These are phyloP conservation scores for Stachybotrys chartarum DNA, from an alignment of 2,329 filamentous ascomycete genomes.

Conservation along the genomic window DNA sequence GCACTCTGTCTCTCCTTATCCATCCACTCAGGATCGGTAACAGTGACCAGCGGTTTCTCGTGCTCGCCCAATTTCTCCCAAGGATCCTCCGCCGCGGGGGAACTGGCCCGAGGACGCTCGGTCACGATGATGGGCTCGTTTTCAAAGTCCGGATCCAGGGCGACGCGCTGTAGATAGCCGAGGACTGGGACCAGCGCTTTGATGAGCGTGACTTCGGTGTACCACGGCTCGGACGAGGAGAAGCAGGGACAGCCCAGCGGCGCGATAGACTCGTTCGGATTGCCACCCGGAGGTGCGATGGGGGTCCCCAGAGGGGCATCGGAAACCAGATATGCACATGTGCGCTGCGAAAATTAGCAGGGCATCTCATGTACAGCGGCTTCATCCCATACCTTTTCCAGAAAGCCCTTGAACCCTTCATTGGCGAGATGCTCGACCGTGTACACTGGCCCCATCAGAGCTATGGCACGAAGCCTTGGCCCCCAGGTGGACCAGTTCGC, in stretches of 20 bases:
- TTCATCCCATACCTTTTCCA: constrained; percentile 36
- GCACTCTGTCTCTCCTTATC: constrained; percentile 14
- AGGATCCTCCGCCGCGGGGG: constrained; percentile 14
- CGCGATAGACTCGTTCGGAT: constrained; percentile 31
- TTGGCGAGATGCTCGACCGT: constrained; percentile 31
- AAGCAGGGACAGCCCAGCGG: constrained; percentile 58
- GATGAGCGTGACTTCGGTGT: constrained; percentile 57
- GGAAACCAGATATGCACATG: constrained; percentile 54
- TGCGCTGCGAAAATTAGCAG: constrained; percentile 33
- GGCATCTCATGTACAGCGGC: constrained; percentile 1
- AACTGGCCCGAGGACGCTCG: constrained; percentile 11
- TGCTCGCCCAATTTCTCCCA: constrained; percentile 23
- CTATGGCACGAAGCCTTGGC: constrained; percentile 37
- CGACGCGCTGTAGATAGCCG: constrained; percentile 53
- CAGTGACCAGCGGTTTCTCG: constrained; percentile 17
- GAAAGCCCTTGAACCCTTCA: constrained; percentile 38
- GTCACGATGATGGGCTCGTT: constrained; percentile 31
- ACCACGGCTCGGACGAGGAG: constrained; percentile 54
- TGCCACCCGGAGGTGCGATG: constrained; percentile 45
- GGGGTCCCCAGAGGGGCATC: constrained; percentile 41
- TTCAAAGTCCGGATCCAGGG: constrained; percentile 26
- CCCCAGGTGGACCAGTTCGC: constrained; percentile 42
- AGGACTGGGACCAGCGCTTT: constrained; percentile 46
- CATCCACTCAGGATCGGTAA: constrained; percentile 11
- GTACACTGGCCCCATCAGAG: constrained; percentile 41